phyloP scores from a whole-genome alignment of 192 early-diverging fungal species.

The Umbelopsis sp. region DNA sequence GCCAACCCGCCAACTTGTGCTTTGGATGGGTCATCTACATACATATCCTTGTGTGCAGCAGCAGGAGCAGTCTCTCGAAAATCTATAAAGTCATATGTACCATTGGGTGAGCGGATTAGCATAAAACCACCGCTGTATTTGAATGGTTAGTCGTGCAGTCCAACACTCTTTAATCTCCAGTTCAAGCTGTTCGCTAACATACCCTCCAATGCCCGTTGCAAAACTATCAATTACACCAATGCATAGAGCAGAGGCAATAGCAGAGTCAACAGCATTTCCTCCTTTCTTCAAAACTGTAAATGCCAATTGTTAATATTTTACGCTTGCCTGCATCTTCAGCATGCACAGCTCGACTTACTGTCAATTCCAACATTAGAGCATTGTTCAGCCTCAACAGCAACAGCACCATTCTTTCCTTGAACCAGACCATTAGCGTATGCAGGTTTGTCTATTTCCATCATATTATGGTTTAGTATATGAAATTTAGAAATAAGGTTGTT shows the following conservation, averaged over 20 bases:
- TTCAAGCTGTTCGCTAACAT: not conserved
- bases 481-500: not conserved
- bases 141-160: conserved; percentile 14
- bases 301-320: not conserved
- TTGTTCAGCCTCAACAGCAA: conserved; percentile 66
- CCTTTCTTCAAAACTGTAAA: conserved; percentile 71
- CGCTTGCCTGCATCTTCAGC: not conserved
- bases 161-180: not conserved
- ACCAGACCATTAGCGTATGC: conserved; percentile 22
- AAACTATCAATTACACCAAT: conserved; percentile 89
- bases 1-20: conserved; percentile 75
- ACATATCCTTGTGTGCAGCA: conserved; percentile 80
- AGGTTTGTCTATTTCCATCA: not conserved
- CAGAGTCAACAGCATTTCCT: conserved; percentile 89
- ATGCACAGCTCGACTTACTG: conserved; percentile 29
- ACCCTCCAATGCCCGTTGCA: conserved; percentile 86
- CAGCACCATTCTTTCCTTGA: conserved; percentile 58
- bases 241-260: conserved; percentile 84
- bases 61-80: conserved; percentile 87
- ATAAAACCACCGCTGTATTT: conserved; percentile 84
- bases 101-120: conserved; percentile 68
- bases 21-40: conserved; percentile 62
- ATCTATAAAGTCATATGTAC: conserved; percentile 71
- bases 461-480: not conserved
- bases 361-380: conserved; percentile 73